A percentile compares a stretch with the other conserved stretches of the same genome.
phyloP scores from a whole-genome alignment of 495 filamentous ascomycete genomes.

The Neurospora sp. region DNA sequence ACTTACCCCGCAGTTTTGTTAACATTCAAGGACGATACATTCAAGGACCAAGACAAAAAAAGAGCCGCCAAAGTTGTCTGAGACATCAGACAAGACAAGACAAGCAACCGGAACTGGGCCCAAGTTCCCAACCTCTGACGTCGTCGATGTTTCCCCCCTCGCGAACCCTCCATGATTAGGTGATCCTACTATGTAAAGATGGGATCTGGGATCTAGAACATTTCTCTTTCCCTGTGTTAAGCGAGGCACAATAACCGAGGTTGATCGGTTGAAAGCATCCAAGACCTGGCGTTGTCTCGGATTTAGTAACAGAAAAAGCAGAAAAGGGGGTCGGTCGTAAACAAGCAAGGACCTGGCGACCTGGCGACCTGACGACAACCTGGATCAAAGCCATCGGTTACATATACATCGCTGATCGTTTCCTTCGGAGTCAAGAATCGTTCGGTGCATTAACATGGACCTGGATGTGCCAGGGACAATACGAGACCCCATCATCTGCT shows the following conservation, averaged over 20 bases:
- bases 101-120: background rate
- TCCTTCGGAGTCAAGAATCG: background rate
- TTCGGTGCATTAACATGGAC: too few species aligned
- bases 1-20: background rate
- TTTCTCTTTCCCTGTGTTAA: background rate
- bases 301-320: background rate
- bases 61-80: background rate
- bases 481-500: too few species aligned
- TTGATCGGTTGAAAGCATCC: background rate
- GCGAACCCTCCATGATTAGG: background rate
- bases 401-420: background rate
- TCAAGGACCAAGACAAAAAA: background rate
- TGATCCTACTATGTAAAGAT: background rate
- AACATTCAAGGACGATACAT: background rate
- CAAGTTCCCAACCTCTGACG: background rate
- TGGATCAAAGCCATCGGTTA: background rate
- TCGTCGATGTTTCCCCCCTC: background rate
- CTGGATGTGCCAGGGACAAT: too few species aligned
- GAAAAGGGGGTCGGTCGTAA: background rate
- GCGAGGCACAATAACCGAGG: background rate
- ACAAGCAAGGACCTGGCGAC: background rate
- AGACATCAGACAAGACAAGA: background rate
- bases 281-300: background rate
- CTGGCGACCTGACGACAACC: too few species aligned
- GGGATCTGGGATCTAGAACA: background rate